These are phyloP conservation scores for Hysterium pulicare DNA, from an alignment of 2,329 filamentous ascomycete species.

Conservation along the genomic window DNA sequence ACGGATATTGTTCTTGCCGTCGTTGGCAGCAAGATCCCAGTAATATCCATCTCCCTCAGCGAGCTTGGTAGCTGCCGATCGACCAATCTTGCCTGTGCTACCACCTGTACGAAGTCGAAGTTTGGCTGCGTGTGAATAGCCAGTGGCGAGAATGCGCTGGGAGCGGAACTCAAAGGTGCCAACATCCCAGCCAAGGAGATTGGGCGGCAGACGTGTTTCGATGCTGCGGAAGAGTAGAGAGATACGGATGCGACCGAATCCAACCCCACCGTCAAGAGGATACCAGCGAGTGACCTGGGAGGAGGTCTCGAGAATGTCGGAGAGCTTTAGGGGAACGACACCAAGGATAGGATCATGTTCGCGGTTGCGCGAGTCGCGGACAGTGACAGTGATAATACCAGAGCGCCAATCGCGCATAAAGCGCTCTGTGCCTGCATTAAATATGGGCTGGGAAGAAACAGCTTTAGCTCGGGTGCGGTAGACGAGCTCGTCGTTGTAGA, in stretches of 20 bases:
- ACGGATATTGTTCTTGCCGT: slow-evolving; percentile 57
- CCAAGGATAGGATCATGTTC: slow-evolving; percentile 94
- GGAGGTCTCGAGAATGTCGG: slow-evolving; percentile 80
- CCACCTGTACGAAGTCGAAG: slow-evolving; percentile 81
- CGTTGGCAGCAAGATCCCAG: slow-evolving; percentile 54
- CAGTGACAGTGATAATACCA: slow-evolving; percentile 78
- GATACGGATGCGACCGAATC: slow-evolving; percentile 85
- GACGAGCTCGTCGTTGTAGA: slow-evolving; percentile 81
- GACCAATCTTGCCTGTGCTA: slow-evolving; percentile 67
- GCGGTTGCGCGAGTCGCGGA: slow-evolving; percentile 82
- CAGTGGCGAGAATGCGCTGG: slow-evolving; percentile 62
- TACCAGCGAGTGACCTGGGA: slow-evolving; percentile 92
- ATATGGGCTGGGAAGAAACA: slow-evolving; percentile 90
- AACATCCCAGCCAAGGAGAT: slow-evolving; percentile 89
- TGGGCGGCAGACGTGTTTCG: slow-evolving; percentile 78
- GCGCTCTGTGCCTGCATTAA: slow-evolving; percentile 91
- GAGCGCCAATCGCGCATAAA: slow-evolving; percentile 94
- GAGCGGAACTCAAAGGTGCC: slow-evolving; percentile 88
- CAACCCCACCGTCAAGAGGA: slow-evolving; percentile 87
- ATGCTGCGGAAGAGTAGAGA: slow-evolving; percentile 87
- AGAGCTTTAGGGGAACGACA: slow-evolving; percentile 82
- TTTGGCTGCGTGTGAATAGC: slow-evolving; percentile 62
- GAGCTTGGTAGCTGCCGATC: slow-evolving; percentile 58
- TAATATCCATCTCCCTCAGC: slow-evolving; percentile 59
- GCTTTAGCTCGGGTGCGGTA: slow-evolving; percentile 96